Evolutionary conservation across 2,329 filamentous ascomycete species (phyloP), one percentile per base, ranked within the genome.

Genomic region (Pyrenochaeta sp.): DNA sequence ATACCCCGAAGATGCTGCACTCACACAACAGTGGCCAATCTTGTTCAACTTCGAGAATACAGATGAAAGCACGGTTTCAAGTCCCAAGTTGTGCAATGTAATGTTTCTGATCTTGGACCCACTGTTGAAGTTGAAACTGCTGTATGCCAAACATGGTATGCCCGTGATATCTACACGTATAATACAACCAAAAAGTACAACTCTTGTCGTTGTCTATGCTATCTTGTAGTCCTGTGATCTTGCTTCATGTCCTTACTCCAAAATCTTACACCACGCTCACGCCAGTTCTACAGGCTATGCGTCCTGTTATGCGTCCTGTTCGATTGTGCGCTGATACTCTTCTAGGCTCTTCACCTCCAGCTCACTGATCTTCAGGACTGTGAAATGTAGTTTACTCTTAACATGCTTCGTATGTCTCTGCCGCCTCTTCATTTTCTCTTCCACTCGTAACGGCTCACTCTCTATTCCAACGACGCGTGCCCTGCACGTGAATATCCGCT

Each of bases 341-440:
- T 86, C 84, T 54, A 83, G 58, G 21, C 77, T 79, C 75, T 81
- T 85, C 4, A 96, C 82, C 72, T 85, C 88, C 59, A 98, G 73
- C 77, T 98, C 91, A 72, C 90, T 89, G 60, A 99, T 90, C 71
- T 88, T 84, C 77, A 99, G 72, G 18, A 97, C 85, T 2, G 95
- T 99, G 77, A 90, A 97, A 69, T 86, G 84, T 74, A 96, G 91
- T 84, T 99, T 97, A 82, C 92, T 97, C 80, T 84, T 89, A 9
- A 95, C 89, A 54, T 84, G 86, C 81, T 87, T 91, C 44, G 85
- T 83, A 72, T 85, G 83, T 59, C 86, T 78, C 66, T 85, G 82
- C 71, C 89, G 83, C 71, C 91, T 81, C 75, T 89, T 89, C 69
- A 81, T 85, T 78, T 84, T 84, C 75, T 83, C 80, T 69, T 78